These are phyloP conservation scores for Clitopilus hobsonii DNA, from an alignment of 768 basidiomycete genomes.

Conservation along the genomic window DNA sequence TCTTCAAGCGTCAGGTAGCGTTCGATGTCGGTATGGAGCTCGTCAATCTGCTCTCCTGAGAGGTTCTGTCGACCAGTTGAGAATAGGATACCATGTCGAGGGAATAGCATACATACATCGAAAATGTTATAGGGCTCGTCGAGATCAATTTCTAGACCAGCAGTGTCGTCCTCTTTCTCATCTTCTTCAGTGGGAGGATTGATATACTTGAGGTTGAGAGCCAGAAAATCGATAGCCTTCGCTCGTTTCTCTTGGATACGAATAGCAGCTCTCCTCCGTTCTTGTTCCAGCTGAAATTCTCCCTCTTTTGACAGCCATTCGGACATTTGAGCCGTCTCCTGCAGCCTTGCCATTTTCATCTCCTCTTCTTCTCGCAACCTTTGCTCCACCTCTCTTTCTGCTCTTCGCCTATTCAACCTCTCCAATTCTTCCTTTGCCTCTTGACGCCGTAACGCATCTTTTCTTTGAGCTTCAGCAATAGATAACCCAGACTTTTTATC, in stretches of 20 bases:
- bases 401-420: constrained; percentile 81
- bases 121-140: constrained; percentile 99
- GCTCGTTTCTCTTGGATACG: constrained; percentile 94
- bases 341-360: constrained; percentile 77
- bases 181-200: constrained; percentile 67
- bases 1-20: constrained; percentile 86
- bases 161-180: constrained; percentile 69
- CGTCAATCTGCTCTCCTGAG: constrained; percentile 81
- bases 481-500: constrained; percentile 86
- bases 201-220: constrained; percentile 92
- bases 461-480: constrained; percentile 69
- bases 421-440: constrained; percentile 97
- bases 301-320: constrained; percentile 98
- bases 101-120: constrained; percentile 55
- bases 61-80: constrained; percentile 56
- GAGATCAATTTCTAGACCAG: constrained; percentile 93
- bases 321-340: constrained; percentile 96
- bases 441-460: constrained; percentile 74
- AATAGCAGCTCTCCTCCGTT: constrained; percentile 85
- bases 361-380: constrained; percentile 91
- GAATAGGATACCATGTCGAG: not conserved
- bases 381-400: constrained; percentile 89
- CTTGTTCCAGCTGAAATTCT: constrained; percentile 95
- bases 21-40: constrained; percentile 93
- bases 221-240: constrained; percentile 97